A percentile compares a stretch with the other conserved stretches of the same genome.
These are phyloP conservation scores for Pythium dissimile DNA, from an alignment of 352 stramenopile species.

Conservation along the genomic window DNA sequence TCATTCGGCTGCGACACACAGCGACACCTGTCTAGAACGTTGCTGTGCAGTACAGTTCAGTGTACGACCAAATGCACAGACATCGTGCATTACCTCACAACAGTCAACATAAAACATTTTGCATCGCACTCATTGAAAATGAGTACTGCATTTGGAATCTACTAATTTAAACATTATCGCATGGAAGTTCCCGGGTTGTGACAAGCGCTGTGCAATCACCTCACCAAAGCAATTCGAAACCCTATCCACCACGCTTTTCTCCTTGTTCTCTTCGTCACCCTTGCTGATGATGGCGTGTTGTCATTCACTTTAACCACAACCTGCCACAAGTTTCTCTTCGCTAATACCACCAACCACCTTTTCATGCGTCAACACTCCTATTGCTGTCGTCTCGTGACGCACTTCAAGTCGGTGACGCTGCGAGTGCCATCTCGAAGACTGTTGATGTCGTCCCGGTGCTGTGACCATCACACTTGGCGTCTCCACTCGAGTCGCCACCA, in stretches of 20 bases:
- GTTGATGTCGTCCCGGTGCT: conserved; percentile 22
- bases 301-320: background rate
- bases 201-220: conserved; percentile 7
- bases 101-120: too few relatives aligned
- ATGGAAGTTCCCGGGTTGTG: background rate
- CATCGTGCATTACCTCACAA: too few relatives aligned
- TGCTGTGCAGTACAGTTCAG: too few relatives aligned
- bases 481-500: background rate
- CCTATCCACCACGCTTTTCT: background rate
- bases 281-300: background rate
- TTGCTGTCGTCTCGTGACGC: background rate
- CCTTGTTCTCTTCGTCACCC: background rate
- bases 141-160: too few relatives aligned
- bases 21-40: background rate
- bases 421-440: background rate
- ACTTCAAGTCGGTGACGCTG: conserved; percentile 10
- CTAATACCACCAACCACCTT: background rate
- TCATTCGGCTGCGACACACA: background rate
- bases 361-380: background rate
- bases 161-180: background rate
- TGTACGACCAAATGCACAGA: too few relatives aligned
- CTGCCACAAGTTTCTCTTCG: background rate
- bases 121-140: too few relatives aligned
- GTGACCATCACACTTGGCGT: background rate
- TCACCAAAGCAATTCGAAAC: background rate